A percentile compares a stretch with the other conserved stretches of the same genome.
These are phyloP conservation scores for Cytidiella melzeri DNA, from an alignment of 768 basidiomycete genomes.

Conservation along the genomic window DNA sequence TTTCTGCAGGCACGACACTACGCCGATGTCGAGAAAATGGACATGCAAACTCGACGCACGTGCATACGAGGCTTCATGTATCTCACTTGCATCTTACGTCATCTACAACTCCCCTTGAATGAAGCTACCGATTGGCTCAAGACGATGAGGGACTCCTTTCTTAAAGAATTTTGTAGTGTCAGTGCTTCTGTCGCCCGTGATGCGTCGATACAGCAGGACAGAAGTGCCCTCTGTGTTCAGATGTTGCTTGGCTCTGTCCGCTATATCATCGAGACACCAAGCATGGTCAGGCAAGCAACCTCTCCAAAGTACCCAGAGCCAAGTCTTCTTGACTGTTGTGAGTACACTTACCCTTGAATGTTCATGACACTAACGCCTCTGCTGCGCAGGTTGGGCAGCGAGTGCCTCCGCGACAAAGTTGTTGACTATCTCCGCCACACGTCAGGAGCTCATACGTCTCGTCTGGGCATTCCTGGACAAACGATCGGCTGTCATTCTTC, in stretches of 20 bases:
- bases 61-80: conserved; percentile 72
- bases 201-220: conserved; percentile 16
- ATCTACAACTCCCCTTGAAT: conserved; percentile 42
- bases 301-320: conserved; percentile 54
- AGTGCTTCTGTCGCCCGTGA: conserved; percentile 13
- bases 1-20: conserved; percentile 63
- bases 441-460: conserved; percentile 49
- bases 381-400: neutral
- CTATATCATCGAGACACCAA: conserved; percentile 38
- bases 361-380: neutral
- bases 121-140: conserved; percentile 58
- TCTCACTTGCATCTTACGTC: conserved; percentile 55
- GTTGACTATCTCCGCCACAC: conserved; percentile 33
- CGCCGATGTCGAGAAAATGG: conserved; percentile 59
- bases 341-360: conserved; percentile 15
- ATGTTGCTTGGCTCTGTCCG: conserved; percentile 54
- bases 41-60: conserved; percentile 57
- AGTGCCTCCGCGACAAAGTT: conserved; percentile 37
- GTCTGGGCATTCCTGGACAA: conserved; percentile 58
- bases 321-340: conserved; percentile 48
- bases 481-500: conserved; percentile 42
- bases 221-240: conserved; percentile 37
- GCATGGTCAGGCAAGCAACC: conserved; percentile 32
- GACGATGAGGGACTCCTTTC: conserved; percentile 49
- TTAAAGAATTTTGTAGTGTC: conserved; percentile 44